Percentiles rank a stretch among this genome's conserved stretches.
Evolutionary conservation across 1,284 basidiomycete species (phyloP).

Genomic region (Papiliotrema fonsecae): DNA sequence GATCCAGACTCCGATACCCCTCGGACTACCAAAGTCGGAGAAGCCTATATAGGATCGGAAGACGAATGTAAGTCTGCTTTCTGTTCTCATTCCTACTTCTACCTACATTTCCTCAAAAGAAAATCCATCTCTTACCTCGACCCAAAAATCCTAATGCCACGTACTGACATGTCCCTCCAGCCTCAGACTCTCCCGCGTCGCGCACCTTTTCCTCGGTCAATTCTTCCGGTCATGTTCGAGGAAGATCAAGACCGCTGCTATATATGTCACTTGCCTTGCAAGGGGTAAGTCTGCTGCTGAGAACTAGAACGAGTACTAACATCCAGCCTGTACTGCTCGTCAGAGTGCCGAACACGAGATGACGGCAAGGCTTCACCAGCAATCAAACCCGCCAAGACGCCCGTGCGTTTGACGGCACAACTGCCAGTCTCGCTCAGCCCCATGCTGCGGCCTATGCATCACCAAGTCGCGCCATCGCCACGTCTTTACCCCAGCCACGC

Average conservation of each 20-base stretch:
- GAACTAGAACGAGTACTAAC: background rate
- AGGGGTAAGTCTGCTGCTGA: slow-evolving; percentile 23
- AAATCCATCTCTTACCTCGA: background rate
- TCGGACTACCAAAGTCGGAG: too few species aligned
- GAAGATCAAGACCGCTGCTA: slow-evolving; percentile 44
- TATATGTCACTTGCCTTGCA: slow-evolving; percentile 41
- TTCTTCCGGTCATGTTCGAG: slow-evolving; percentile 40
- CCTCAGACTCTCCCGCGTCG: background rate
- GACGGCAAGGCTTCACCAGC: slow-evolving; percentile 29
- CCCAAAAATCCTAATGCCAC: background rate
- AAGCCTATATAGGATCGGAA: too few species aligned
- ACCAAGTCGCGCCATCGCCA: slow-evolving; percentile 33
- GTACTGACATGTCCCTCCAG: slow-evolving; percentile 10
- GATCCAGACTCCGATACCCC: too few species aligned
- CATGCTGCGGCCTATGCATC: slow-evolving; percentile 23
- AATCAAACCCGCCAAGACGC: slow-evolving; percentile 14
- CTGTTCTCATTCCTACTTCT: too few species aligned
- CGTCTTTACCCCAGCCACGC: slow-evolving; percentile 12
- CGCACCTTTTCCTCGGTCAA: slow-evolving; percentile 2
- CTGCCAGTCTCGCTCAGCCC: slow-evolving; percentile 35
- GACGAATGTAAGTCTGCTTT: too few species aligned
- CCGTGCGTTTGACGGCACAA: slow-evolving; percentile 34
- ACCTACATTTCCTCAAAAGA: too few species aligned
- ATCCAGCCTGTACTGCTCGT: slow-evolving; percentile 42
- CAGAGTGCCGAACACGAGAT: slow-evolving; percentile 38